Conservation (phyloP, 2,329 filamentous ascomycete genomes). For the Cylindrodendrum hubeiense region DNA sequence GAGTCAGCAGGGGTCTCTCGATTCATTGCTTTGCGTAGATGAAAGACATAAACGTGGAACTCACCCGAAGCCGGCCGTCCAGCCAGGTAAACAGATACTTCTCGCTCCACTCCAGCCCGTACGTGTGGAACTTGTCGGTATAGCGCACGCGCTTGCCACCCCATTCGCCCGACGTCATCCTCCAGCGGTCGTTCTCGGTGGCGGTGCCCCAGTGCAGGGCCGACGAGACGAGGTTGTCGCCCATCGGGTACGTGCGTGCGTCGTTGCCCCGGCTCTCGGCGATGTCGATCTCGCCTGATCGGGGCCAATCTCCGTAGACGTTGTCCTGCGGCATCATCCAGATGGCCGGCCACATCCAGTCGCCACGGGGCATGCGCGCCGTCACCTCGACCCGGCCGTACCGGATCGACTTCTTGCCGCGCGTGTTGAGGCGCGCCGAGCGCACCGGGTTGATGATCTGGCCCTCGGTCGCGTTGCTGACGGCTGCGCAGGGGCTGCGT, state of each 20-base stretch:
- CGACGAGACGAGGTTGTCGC: slow-evolving; percentile 53
- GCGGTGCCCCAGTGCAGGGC: slow-evolving; percentile 60
- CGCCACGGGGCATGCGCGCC: slow-evolving; percentile 63
- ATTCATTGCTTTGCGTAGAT: neutral
- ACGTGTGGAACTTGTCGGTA: slow-evolving; percentile 59
- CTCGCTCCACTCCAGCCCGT: slow-evolving; percentile 63
- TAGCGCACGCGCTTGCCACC: slow-evolving; percentile 50
- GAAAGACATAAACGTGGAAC: slow-evolving; percentile 38
- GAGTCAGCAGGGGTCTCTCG: neutral
- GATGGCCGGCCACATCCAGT: slow-evolving; percentile 68
- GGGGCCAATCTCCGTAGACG: slow-evolving; percentile 64
- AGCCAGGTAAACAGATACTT: slow-evolving; percentile 65
- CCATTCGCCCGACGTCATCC: slow-evolving; percentile 47
- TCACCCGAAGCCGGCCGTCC: slow-evolving; percentile 55
- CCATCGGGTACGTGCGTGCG: slow-evolving; percentile 47
- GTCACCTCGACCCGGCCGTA: slow-evolving; percentile 67
- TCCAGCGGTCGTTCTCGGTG: slow-evolving; percentile 45
- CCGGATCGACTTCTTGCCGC: slow-evolving; percentile 58
- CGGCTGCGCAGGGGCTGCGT: slow-evolving; percentile 49
- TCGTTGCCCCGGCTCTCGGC: slow-evolving; percentile 62
- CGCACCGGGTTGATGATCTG: slow-evolving; percentile 63
- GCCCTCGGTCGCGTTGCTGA: slow-evolving; percentile 57
- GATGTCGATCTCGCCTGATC: slow-evolving; percentile 67
- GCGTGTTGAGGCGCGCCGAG: slow-evolving; percentile 57
- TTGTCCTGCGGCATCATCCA: slow-evolving; percentile 59